Evolutionary conservation across 2,329 filamentous ascomycete genomes (phyloP).

Genomic region (Lachnellula arida): DNA sequence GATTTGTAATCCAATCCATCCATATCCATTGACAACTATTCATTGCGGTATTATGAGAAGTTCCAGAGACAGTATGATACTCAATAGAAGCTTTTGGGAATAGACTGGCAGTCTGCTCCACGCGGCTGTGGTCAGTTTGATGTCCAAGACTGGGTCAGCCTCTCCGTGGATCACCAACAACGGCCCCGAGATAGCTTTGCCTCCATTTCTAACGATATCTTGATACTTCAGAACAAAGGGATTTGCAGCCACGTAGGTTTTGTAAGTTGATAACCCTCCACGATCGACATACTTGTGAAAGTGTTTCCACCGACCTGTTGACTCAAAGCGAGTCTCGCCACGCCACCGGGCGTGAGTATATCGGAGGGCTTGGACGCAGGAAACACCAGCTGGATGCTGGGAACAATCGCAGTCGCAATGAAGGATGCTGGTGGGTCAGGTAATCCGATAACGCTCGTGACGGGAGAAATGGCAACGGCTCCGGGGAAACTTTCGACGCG

Average conservation of each 20-base stretch:
- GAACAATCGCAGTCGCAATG: background rate
- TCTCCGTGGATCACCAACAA: conserved; percentile 11
- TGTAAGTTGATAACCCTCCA: background rate
- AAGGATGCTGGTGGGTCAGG: background rate
- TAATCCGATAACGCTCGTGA: background rate
- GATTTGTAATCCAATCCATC: conserved; percentile 4
- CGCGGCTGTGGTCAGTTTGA: background rate
- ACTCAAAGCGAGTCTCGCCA: background rate
- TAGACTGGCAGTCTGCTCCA: background rate
- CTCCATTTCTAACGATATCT: background rate
- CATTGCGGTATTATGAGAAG: background rate
- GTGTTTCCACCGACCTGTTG: background rate
- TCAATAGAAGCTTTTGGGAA: background rate
- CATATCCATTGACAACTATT: background rate
- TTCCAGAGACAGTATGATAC: background rate
- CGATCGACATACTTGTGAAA: background rate
- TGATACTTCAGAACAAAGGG: background rate
- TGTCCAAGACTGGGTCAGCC: background rate
- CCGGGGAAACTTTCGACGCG: background rate
- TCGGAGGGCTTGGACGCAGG: conserved; percentile 1
- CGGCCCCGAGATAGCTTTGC: conserved; percentile 6
- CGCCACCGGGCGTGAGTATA: background rate
- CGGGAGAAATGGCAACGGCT: conserved; percentile 3
- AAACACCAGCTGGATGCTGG: background rate
- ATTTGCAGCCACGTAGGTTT: conserved; percentile 6